These are phyloP conservation scores for Collybia mongolica DNA, from an alignment of 768 basidiomycete species.

Conservation along the genomic window DNA sequence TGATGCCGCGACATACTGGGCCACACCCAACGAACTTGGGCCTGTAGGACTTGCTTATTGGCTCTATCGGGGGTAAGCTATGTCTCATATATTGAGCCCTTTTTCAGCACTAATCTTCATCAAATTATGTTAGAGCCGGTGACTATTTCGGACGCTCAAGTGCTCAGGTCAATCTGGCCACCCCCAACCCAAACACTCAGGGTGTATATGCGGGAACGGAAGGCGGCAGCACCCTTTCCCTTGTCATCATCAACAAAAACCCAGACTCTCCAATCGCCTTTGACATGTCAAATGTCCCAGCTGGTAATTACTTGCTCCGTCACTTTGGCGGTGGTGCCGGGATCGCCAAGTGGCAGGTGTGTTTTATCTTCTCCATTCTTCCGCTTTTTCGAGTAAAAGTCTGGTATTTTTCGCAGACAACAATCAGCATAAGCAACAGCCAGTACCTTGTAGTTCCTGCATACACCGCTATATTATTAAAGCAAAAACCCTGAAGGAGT, in stretches of 20 bases:
- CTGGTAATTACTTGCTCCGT: slow-evolving; percentile 50
- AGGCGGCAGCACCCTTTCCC: slow-evolving; percentile 30
- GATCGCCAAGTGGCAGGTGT: slow-evolving; percentile 54
- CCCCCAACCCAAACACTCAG: slow-evolving; percentile 36
- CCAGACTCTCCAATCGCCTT: slow-evolving; percentile 36
- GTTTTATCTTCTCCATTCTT: slow-evolving; percentile 6
- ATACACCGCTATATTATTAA: slow-evolving; percentile 28
- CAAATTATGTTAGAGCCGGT: slow-evolving; percentile 33
- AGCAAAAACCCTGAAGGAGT: slow-evolving; percentile 12
- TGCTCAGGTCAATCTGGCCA: slow-evolving; percentile 43
- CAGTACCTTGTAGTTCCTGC: slow-evolving; percentile 32
- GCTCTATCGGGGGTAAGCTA: slow-evolving; percentile 49
- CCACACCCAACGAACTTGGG: slow-evolving; percentile 41
- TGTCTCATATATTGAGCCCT: not conserved
- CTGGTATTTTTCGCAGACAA: slow-evolving; percentile 20
- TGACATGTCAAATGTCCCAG: slow-evolving; percentile 40
- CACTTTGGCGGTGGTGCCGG: slow-evolving; percentile 57
- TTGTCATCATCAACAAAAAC: slow-evolving; percentile 55
- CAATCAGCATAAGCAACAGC: slow-evolving; percentile 25
- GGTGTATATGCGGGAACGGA: slow-evolving; percentile 48
- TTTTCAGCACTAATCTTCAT: not conserved
- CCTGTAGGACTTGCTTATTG: slow-evolving; percentile 56
- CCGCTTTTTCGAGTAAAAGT: not conserved
- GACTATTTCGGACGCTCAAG: slow-evolving; percentile 42
- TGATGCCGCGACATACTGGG: slow-evolving; percentile 56